These are phyloP conservation scores for Nakazawaea populi DNA, from an alignment of 805 yeast species.

Conservation along the genomic window DNA sequence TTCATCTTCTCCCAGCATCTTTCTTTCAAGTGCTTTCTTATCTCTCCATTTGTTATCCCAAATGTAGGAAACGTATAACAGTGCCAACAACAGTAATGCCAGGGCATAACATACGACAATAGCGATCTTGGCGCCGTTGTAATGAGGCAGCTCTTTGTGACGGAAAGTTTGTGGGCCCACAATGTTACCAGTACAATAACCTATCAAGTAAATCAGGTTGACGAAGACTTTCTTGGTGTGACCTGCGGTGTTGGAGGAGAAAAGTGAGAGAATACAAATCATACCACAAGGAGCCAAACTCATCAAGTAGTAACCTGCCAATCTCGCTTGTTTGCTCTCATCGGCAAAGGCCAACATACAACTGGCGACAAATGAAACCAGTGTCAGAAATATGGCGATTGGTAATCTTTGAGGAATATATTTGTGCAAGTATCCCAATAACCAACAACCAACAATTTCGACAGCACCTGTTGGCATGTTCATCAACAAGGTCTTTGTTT, in stretches of 20 bases:
- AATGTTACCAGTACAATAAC: slow-evolving; percentile 62
- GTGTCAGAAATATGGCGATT: slow-evolving; percentile 17
- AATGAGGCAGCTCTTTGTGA: slow-evolving; percentile 51
- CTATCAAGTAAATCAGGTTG: slow-evolving; percentile 53
- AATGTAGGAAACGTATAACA: slow-evolving; percentile 21
- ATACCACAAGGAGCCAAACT: slow-evolving; percentile 22
- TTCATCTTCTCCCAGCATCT: slow-evolving; percentile 15
- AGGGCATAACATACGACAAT: slow-evolving; percentile 30
- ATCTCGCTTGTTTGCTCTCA: slow-evolving; percentile 19
- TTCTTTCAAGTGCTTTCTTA: slow-evolving; percentile 17
- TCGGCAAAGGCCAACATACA: slow-evolving; percentile 22
- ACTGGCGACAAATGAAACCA: slow-evolving; percentile 14
- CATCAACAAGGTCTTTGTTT: slow-evolving; percentile 24
- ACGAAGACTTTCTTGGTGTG: slow-evolving; percentile 65
- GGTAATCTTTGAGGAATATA: slow-evolving; percentile 16
- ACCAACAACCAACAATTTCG: slow-evolving; percentile 27
- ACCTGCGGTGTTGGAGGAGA: slow-evolving; percentile 51
- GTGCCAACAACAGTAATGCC: slow-evolving; percentile 22
- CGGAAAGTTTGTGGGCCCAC: slow-evolving; percentile 72
- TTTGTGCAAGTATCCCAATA: slow-evolving; percentile 5
- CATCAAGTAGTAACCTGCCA: slow-evolving; percentile 28
- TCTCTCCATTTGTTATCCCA: slow-evolving; percentile 18
- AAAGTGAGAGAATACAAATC: slow-evolving; percentile 20
- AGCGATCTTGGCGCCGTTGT: slow-evolving; percentile 44
- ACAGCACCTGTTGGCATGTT: slow-evolving; percentile 33